phyloP scores from a whole-genome alignment of 2,329 filamentous ascomycete genomes.

The Aspergillus nomiae region DNA sequence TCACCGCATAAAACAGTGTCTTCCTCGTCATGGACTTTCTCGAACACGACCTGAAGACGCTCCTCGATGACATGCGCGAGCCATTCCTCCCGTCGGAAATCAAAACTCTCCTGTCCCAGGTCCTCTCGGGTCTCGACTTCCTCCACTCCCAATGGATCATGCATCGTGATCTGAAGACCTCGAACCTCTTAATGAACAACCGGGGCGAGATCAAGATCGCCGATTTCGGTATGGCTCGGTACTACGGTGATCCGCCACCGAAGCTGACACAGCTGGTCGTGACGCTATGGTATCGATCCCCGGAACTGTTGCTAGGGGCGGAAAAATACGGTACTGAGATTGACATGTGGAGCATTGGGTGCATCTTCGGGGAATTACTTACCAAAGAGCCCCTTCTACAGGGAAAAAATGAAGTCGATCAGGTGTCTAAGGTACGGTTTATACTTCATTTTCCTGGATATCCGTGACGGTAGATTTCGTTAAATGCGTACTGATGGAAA shows the following conservation, averaged over 20 bases:
- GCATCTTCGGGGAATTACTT: constrained; percentile 91
- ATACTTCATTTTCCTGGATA: neutral
- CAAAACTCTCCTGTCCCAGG: constrained; percentile 84
- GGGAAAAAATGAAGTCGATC: constrained; percentile 89
- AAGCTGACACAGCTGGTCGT: constrained; percentile 91
- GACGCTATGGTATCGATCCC: constrained; percentile 93
- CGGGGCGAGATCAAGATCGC: constrained; percentile 92
- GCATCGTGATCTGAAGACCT: constrained; percentile 90
- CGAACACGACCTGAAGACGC: constrained; percentile 92
- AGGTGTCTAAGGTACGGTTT: constrained; percentile 65
- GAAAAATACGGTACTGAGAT: constrained; percentile 73
- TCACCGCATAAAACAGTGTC: constrained; percentile 58
- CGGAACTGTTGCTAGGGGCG: constrained; percentile 83
- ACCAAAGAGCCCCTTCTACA: constrained; percentile 80
- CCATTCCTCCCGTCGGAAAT: constrained; percentile 90
- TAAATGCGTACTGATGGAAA: constrained; percentile 12
- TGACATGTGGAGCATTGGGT: constrained; percentile 96
- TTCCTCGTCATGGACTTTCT: constrained; percentile 97
- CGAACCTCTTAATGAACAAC: constrained; percentile 93
- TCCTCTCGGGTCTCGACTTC: constrained; percentile 77
- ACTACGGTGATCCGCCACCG: constrained; percentile 75
- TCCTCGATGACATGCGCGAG: constrained; percentile 92
- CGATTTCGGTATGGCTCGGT: constrained; percentile 97
- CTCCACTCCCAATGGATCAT: constrained; percentile 90
- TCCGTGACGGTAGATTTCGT: neutral